A percentile compares a stretch with the other conserved stretches of the same genome.
Evolutionary conservation across 2,329 filamentous ascomycete species (phyloP).

Genomic region (Uncinocarpus reesii): DNA sequence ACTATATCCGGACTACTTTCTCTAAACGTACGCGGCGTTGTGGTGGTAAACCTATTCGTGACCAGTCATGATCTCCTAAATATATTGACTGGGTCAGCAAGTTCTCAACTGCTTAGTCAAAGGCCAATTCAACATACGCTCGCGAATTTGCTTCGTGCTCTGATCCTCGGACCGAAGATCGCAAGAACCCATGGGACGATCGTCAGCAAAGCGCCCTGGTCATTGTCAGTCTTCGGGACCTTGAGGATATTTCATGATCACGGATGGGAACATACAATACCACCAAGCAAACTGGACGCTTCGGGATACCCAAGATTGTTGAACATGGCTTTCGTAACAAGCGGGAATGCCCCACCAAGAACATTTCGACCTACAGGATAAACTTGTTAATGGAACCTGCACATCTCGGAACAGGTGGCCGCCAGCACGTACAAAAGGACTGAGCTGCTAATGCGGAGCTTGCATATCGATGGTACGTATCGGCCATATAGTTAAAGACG

Average conservation of each 20-base stretch:
- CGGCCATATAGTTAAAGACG: constrained; percentile 86
- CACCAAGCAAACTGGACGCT: constrained; percentile 66
- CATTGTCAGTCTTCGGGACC: neutral
- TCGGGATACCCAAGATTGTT: constrained; percentile 57
- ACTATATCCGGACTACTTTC: no score
- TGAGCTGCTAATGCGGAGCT: constrained; percentile 79
- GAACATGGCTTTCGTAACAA: constrained; percentile 67
- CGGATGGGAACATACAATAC: constrained; percentile 44
- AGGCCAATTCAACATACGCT: constrained; percentile 35
- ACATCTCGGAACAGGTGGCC: neutral
- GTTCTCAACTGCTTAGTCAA: neutral
- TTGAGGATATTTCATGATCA: no score
- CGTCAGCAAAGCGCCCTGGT: constrained; percentile 51
- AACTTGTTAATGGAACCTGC: neutral
- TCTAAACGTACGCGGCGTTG: no score
- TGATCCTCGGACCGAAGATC: constrained; percentile 65
- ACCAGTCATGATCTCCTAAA: constrained; percentile 14
- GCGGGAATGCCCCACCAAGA: constrained; percentile 67
- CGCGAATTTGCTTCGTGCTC: constrained; percentile 67
- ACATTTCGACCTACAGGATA: constrained; percentile 54
- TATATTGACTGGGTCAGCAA: neutral
- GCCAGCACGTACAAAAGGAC: constrained; percentile 51
- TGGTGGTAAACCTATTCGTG: constrained; percentile 10
- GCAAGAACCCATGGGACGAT: constrained; percentile 80
- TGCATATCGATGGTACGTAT: constrained; percentile 75